phyloP scores from a whole-genome alignment of 257 asterid genomes.

The Forsythia suspensa region DNA sequence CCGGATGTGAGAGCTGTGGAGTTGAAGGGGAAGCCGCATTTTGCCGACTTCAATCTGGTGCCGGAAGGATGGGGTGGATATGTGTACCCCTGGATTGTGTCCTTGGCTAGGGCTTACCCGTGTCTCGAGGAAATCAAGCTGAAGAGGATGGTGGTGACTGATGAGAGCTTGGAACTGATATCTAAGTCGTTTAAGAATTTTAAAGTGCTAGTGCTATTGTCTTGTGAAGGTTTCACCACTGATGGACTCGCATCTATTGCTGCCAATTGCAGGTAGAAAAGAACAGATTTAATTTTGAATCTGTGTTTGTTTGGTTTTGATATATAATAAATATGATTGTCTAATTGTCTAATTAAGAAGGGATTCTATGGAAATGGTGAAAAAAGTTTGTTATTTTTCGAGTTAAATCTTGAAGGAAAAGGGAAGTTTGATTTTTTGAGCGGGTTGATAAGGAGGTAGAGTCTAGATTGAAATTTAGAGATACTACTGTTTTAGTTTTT shows the following conservation, averaged over 20 bases:
- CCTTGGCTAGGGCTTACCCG: slow-evolving; percentile 73
- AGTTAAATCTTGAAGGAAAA: neutral
- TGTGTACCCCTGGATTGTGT: slow-evolving; percentile 67
- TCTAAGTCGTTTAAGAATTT: slow-evolving; percentile 72
- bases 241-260: slow-evolving; percentile 91
- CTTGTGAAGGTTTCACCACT: slow-evolving; percentile 86
- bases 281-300: neutral
- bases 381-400: neutral
- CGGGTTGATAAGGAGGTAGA: neutral
- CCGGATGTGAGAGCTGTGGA: slow-evolving; percentile 76
- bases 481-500: neutral
- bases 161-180: slow-evolving; percentile 78
- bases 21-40: slow-evolving; percentile 94
- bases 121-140: slow-evolving; percentile 84
- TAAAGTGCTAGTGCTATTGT: slow-evolving; percentile 68
- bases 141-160: slow-evolving; percentile 86
- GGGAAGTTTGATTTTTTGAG: slow-evolving; percentile 5
- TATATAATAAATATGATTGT: neutral
- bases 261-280: slow-evolving; percentile 77
- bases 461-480: neutral
- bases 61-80: slow-evolving; percentile 95
- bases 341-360: neutral
- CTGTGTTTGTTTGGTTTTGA: slow-evolving; percentile 3
- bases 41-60: slow-evolving; percentile 85
- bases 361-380: slow-evolving; percentile 11